Evolutionary conservation across 2,329 filamentous ascomycete genomes (phyloP), one percentile per base, ranked within the genome.

Genomic region (Alternaria solani): DNA sequence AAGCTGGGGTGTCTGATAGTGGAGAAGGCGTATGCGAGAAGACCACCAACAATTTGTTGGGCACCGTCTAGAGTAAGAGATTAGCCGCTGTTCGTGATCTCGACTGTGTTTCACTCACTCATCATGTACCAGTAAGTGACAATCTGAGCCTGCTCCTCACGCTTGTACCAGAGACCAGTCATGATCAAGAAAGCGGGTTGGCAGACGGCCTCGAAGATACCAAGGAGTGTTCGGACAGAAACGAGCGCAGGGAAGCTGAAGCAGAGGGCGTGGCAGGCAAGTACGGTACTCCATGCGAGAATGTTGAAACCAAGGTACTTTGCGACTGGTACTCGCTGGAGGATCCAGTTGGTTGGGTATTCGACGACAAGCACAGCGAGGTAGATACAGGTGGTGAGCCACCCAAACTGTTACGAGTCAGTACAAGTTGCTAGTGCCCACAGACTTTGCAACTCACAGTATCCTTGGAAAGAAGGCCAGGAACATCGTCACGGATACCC

Each of bases 111-210:
- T 1, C 8, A 63, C 62, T 62, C 52, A 64, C 62, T 92, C 88
- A 91, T 92, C 87, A 91, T 91, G 62, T 82, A 87, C 89, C 89
- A 92, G 75, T 88, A 91, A 0, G 88, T 89, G 3, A 91, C 88
- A 5, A 87, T 85, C 0, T 84, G 76, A 0, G 88, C 85, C 70
- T 92, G 90, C 67, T 92, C 89, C 56, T 89, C 85, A 34, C 88
- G 83, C 61, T 86, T 87, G 75, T 92, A 92, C 89, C 89, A 92
- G 81, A 90, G 90, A 34, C 84, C 83, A 0, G 86, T 89, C 55
- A 92, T 81, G 52, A 92, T 80, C 28, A 92, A 80, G 67, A 92
- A 91, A 3, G 85, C 82, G 0, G 90, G 90, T 73, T 91, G 88
- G 71, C 88, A 90, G 38, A 86, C 86, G 0, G 89, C 87, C 75